Conservation (phyloP, 2,329 filamentous ascomycete species). For the Alternaria postmessia region DNA sequence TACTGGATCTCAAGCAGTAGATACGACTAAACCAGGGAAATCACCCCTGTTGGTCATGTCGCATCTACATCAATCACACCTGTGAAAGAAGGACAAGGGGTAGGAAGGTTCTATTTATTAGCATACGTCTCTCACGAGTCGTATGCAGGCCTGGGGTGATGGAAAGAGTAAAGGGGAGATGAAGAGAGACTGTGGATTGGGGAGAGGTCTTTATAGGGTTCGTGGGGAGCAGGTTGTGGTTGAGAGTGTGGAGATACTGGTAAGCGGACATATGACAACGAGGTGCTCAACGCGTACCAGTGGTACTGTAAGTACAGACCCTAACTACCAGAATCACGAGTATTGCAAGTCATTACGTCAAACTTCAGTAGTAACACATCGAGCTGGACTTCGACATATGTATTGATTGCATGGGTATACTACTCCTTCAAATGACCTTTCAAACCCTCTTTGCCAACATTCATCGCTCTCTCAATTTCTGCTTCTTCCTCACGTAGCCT, state of each 20-base stretch:
- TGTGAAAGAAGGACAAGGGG: neutral
- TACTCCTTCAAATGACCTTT: constrained; percentile 64
- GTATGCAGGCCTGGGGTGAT: neutral
- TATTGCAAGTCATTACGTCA: neutral
- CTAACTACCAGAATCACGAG: neutral
- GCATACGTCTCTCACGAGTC: neutral
- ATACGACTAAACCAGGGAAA: too few relatives aligned
- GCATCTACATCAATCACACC: neutral
- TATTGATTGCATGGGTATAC: constrained; percentile 9
- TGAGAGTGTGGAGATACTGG: neutral
- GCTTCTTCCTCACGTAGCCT: constrained; percentile 71
- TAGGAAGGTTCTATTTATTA: neutral
- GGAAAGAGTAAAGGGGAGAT: neutral
- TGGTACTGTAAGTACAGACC: neutral
- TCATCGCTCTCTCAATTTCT: constrained; percentile 74
- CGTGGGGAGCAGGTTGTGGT: neutral
- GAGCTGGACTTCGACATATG: neutral
- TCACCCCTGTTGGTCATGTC: neutral
- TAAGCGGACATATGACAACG: neutral
- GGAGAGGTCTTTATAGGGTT: neutral
- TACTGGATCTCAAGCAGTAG: too few relatives aligned
- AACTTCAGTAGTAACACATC: neutral
- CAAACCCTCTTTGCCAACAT: constrained; percentile 71
- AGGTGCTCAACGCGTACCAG: neutral
- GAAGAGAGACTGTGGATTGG: neutral